Evolutionary conservation across 805 yeast species (phyloP).

Genomic region (Saccharomycopsis sp.): DNA sequence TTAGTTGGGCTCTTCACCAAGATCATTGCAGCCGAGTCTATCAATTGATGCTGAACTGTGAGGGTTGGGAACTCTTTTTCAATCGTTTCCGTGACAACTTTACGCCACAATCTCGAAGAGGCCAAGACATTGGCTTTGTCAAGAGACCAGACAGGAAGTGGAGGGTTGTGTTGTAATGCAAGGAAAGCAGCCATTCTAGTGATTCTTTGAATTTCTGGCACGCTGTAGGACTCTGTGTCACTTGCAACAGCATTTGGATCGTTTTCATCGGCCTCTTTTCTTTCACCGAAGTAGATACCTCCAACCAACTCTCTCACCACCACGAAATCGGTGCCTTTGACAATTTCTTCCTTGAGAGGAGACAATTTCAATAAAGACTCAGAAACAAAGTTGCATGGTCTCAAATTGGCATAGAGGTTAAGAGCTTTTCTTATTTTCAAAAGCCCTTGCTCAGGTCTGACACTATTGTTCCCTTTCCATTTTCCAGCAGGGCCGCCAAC

Average conservation of each 20-base stretch:
- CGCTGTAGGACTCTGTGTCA: conserved; percentile 90
- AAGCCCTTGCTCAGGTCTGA: conserved; percentile 96
- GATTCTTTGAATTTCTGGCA: conserved; percentile 88
- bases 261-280: conserved; percentile 83
- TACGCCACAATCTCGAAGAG: conserved; percentile 93
- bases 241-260: conserved; percentile 57
- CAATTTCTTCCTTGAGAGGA: conserved; percentile 80
- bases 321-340: conserved; percentile 82
- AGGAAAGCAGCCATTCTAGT: conserved; percentile 97
- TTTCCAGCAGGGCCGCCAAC: conserved; percentile 91
- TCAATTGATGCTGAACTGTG: conserved; percentile 84
- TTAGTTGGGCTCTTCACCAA: conserved; percentile 85
- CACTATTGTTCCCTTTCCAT: conserved; percentile 63
- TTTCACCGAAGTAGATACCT: conserved; percentile 95
- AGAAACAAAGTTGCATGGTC: conserved; percentile 92
- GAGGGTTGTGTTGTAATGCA: conserved; percentile 90
- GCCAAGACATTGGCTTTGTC: conserved; percentile 98
- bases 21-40: conserved; percentile 99
- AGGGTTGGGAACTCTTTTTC: conserved; percentile 85
- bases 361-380: conserved; percentile 79
- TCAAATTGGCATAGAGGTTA: conserved; percentile 88
- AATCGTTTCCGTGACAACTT: conserved; percentile 80
- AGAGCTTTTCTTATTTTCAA: conserved; percentile 91
- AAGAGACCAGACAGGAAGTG: conserved; percentile 89
- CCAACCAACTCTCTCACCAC: conserved; percentile 97